Evolutionary conservation across 2,329 filamentous ascomycete genomes (phyloP).

Genomic region (Phialophora verrucosa): DNA sequence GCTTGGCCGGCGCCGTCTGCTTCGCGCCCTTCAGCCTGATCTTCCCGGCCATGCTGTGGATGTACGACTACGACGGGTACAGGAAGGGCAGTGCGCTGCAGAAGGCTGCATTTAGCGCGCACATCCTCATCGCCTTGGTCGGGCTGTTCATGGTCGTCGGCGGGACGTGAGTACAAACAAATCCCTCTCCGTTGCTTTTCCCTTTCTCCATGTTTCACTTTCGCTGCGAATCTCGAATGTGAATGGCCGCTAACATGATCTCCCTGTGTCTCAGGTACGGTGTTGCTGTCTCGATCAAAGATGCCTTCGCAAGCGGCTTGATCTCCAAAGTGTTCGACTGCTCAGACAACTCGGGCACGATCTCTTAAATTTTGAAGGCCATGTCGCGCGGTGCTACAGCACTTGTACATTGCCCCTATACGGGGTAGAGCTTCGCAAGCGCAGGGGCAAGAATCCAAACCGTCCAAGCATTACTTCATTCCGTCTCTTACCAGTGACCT

Average conservation of each 20-base stretch:
- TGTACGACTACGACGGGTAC: slow-evolving; percentile 52
- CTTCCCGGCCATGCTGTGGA: slow-evolving; percentile 59
- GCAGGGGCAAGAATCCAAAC: not conserved
- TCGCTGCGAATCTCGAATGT: too few species aligned
- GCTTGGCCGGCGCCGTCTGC: slow-evolving; percentile 56
- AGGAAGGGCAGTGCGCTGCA: slow-evolving; percentile 45
- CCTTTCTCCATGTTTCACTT: too few species aligned
- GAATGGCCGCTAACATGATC: not conserved
- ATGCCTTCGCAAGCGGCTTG: slow-evolving; percentile 20
- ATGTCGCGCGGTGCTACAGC: not conserved
- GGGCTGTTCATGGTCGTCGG: slow-evolving; percentile 57
- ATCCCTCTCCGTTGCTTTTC: too few species aligned
- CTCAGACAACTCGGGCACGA: slow-evolving; percentile 36
- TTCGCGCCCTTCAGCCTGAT: slow-evolving; percentile 59
- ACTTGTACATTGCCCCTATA: not conserved
- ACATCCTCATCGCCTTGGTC: slow-evolving; percentile 52
- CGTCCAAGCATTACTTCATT: not conserved
- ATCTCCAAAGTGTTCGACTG: slow-evolving; percentile 29
- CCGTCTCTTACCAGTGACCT: too few species aligned
- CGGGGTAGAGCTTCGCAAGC: not conserved
- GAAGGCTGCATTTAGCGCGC: slow-evolving; percentile 49
- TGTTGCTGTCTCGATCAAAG: slow-evolving; percentile 24
- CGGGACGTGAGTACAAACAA: slow-evolving; percentile 49
- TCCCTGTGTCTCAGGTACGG: slow-evolving; percentile 13
- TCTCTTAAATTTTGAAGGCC: slow-evolving; percentile 24